Conservation (phyloP, 441 rosid genomes). For the Populus hybrid region DNA sequence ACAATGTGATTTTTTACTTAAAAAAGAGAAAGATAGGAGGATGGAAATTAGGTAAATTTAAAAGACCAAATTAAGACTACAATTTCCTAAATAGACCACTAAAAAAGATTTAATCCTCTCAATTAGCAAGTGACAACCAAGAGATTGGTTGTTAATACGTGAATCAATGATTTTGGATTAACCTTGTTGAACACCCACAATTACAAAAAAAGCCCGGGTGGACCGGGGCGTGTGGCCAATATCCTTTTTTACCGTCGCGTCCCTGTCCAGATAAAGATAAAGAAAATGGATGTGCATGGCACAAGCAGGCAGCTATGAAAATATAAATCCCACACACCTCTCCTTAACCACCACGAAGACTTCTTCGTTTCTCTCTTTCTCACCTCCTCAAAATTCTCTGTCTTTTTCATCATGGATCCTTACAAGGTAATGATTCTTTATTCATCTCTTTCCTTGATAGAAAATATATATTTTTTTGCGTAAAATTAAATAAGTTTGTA, state of each 20-base stretch:
- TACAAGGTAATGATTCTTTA: slow-evolving; percentile 29
- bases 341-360: neutral
- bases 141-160: neutral
- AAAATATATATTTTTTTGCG: neutral
- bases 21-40: too few species aligned
- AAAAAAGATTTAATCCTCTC: too few species aligned
- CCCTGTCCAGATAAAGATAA: neutral
- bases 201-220: neutral
- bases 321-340: neutral
- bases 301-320: neutral
- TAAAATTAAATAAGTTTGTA: neutral
- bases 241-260: neutral
- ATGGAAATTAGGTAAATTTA: too few species aligned
- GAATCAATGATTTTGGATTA: neutral
- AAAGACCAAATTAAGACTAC: too few species aligned
- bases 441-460: neutral
- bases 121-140: neutral
- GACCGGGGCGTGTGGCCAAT: neutral
- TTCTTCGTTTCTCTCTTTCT: neutral
- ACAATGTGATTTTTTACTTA: too few species aligned
- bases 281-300: neutral
- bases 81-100: too few species aligned
- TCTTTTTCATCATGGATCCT: slow-evolving; percentile 19
- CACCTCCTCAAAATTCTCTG: neutral
- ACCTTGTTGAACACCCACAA: neutral